These are phyloP conservation scores for Fraxinus quadrangulata DNA, from an alignment of 257 asterid genomes.

Conservation along the genomic window DNA sequence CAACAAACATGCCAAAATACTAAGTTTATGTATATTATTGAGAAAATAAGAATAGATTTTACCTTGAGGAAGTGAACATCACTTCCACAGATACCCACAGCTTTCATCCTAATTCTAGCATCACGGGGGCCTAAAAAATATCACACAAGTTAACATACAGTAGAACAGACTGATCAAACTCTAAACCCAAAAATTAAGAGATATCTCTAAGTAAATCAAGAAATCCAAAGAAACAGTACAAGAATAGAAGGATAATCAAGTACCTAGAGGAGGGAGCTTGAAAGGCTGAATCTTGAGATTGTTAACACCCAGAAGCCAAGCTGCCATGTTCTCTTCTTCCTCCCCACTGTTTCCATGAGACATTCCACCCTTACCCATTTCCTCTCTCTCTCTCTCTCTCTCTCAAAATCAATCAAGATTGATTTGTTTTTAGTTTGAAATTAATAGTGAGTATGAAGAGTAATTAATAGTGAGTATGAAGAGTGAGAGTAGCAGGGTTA, in stretches of 20 bases:
- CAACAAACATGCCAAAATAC: background rate
- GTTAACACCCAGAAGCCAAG: slow-evolving; percentile 89
- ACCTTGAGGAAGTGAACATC: slow-evolving; percentile 96
- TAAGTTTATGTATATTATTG: background rate
- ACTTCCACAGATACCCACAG: slow-evolving; percentile 98
- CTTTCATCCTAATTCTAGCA: slow-evolving; percentile 88
- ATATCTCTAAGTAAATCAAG: background rate
- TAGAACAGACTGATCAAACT: slow-evolving; percentile 5
- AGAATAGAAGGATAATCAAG: background rate
- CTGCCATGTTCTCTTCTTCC: slow-evolving; percentile 82
- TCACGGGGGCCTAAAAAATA: slow-evolving; percentile 63
- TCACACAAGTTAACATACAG: background rate
- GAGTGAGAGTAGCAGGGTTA: background rate
- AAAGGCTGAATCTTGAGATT: slow-evolving; percentile 83
- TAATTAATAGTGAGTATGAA: background rate
- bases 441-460: background rate
- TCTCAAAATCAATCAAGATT: background rate
- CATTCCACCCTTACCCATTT: slow-evolving; percentile 78
- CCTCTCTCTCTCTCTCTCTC: background rate
- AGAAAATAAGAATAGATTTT: slow-evolving; percentile 12
- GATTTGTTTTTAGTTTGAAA: background rate
- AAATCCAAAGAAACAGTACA: background rate
- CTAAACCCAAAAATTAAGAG: background rate
- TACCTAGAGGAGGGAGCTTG: slow-evolving; percentile 82
- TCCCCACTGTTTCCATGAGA: slow-evolving; percentile 42